These are phyloP conservation scores for Trichocomaceae sp. DNA, from an alignment of 2,329 filamentous ascomycete species.

Conservation along the genomic window DNA sequence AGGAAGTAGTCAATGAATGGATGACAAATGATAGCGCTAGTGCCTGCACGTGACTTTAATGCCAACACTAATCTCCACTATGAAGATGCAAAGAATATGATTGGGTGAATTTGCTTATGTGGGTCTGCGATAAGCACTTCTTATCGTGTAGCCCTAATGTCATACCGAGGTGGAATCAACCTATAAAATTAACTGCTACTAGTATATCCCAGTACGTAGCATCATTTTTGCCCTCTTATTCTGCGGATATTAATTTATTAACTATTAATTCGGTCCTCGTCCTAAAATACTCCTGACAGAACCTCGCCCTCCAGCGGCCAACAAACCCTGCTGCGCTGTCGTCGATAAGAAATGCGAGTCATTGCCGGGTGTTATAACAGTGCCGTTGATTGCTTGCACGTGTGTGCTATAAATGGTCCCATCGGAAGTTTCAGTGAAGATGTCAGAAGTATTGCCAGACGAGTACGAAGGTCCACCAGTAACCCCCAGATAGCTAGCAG, in stretches of 20 bases:
- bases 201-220: no score
- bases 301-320: constrained; percentile 12
- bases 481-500: constrained; percentile 22
- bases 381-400: constrained; percentile 24
- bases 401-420: constrained; percentile 19
- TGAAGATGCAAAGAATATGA: not conserved
- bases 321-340: constrained; percentile 1
- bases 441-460: constrained; percentile 24
- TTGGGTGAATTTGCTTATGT: not conserved
- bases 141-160: not conserved
- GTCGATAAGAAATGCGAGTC: not conserved
- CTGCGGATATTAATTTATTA: not conserved
- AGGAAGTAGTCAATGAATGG: not conserved
- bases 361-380: constrained; percentile 18
- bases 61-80: not conserved
- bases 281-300: constrained; percentile 31
- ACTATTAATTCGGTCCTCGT: constrained; percentile 22
- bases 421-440: constrained; percentile 20
- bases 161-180: not conserved
- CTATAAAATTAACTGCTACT: no score
- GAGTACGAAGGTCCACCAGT: constrained; percentile 20
- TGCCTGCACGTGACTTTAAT: not conserved
- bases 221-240: not conserved
- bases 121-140: not conserved
- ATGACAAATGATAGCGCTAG: not conserved